Evolutionary conservation across 257 asterid species (phyloP), one percentile per base, ranked within the genome.

Genomic region (Echium plantagineum): DNA sequence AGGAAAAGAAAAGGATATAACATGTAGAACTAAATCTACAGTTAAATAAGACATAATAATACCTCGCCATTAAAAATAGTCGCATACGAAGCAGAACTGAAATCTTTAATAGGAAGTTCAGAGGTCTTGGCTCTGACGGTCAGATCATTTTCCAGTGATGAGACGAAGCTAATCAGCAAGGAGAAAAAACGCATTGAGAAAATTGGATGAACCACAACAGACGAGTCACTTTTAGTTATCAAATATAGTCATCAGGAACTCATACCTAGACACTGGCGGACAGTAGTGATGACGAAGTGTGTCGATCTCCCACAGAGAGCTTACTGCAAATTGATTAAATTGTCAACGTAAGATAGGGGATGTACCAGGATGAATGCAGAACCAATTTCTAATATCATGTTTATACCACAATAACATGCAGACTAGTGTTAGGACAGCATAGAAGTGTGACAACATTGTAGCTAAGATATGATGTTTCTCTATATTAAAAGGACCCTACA

Each of bases 221-320:
- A 31, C 38, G 6, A 5, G 10, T 26, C 46, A 15, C 12, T 18
- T 15, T 38, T 28, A 6, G 28, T 31, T 56, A 56, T 53, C 26
- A 7, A 26, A 55, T 24, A 64, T 13, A 20, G 16, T 26, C 7
- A 26, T 7, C 24, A 18, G 22, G 26, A 63, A 19, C 55, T 20
- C 57, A 26, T 9, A 91, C 97, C 97, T 88, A 54, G 97, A 82
- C 57, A 91, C 94, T 49, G 97, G 83, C 20, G 95, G 89, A 70
- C 91, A 82, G 68, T 84, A 89, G 80, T 93, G 97, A 69, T 83
- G 81, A 58, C 80, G 87, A 38, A 93, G 89, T 48, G 94, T 86
- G 66, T 89, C 94, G 18, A 93, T 77, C 79, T 93, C 98, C 98
- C 97, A 89, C 52, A 89, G 80, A n/a, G n/a, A n/a, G n/a, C n/a